Base-by-base conservation (phyloP, 495 filamentous ascomycete genomes). In the Pseudotulostoma volvatum region DNA sequence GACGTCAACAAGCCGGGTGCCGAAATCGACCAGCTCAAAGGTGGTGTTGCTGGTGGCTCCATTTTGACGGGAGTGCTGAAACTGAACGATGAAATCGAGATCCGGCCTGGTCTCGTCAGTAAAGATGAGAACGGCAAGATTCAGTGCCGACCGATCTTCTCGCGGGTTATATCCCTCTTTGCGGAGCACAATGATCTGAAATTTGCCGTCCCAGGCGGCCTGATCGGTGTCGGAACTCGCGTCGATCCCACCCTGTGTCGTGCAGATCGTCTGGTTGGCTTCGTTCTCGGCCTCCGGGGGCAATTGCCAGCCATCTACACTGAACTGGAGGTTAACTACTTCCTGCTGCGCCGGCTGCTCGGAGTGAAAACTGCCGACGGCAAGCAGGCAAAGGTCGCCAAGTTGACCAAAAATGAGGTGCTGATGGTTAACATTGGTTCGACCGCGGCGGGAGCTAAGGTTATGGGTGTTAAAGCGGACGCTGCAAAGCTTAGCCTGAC, bases 1-100 rank as follows among this genome's bases (percentile, higher is more conserved):
- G 90, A 97, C 52, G 92, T 97, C 47, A 97, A 97, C 76, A 97
- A 97, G 72, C 90, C 90, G 28, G 90, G 90, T 73, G 85, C 92
- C n/a, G 92, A 94, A 64, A 95, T 97, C 42, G 92, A 96, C 21
- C 92, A 97, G 48, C 70, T 97, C 44, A 96, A 96, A 73, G 90
- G 90, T 53, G 90, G 90, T 71, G 90, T 97, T 58, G 90, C 90
- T 48, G 90, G 90, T 73, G 90, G 90, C 45, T 84, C 77, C 63
- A 95, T 97, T 51, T 64, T 97, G 40, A 93, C 84, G 47, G 90
- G 90, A 66, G 83, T 97, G 33, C 65, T 97, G 44, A 94, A 94
- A 66, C 65, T 95, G 51, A 81, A 86, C 35, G 90, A 97, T 51
- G 90, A 97, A 63, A 93, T 97, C 50, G 90, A 97, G 63, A 96